Conservation (phyloP, 768 basidiomycete species). For the Zangia roseola region DNA sequence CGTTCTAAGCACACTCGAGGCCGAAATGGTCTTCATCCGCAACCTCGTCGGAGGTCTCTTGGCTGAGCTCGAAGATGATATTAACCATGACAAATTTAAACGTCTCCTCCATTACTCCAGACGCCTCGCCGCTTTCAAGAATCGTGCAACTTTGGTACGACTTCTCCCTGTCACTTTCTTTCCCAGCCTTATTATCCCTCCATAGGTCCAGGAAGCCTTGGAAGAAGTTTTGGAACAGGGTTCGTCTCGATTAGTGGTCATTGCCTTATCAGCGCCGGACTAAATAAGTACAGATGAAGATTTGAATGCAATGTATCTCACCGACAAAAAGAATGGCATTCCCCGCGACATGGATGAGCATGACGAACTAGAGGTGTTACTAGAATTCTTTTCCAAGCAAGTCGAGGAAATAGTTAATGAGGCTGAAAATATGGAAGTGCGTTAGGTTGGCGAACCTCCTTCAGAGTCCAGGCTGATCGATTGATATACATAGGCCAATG, state of each 20-base stretch:
- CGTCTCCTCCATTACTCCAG: constrained; percentile 90
- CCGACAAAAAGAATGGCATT: constrained; percentile 68
- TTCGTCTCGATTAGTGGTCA: constrained; percentile 29
- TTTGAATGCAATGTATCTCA: constrained; percentile 92
- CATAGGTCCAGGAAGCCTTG: constrained; percentile 81
- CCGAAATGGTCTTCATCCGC: constrained; percentile 93
- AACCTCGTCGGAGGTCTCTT: constrained; percentile 87
- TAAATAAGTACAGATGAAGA: constrained; percentile 71
- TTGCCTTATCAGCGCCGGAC: background rate
- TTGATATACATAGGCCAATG: constrained; percentile 63
- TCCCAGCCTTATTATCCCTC: background rate
- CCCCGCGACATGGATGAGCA: constrained; percentile 75
- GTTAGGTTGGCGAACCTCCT: constrained; percentile 10
- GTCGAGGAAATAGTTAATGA: constrained; percentile 96
- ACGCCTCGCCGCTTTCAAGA: constrained; percentile 84
- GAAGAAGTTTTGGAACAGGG: constrained; percentile 93
- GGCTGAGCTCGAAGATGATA: constrained; percentile 92
- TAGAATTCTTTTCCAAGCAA: constrained; percentile 96
- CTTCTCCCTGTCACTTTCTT: background rate
- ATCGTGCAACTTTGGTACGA: constrained; percentile 77
- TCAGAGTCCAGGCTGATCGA: constrained; percentile 2
- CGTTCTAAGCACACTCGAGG: constrained; percentile 89
- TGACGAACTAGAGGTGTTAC: constrained; percentile 86
- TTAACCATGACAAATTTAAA: constrained; percentile 93
- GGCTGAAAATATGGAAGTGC: constrained; percentile 80